Evolutionary conservation across 2,329 filamentous ascomycete species (phyloP), one percentile per base, ranked within the genome.

Genomic region (Colletotrichum orchidophilum): DNA sequence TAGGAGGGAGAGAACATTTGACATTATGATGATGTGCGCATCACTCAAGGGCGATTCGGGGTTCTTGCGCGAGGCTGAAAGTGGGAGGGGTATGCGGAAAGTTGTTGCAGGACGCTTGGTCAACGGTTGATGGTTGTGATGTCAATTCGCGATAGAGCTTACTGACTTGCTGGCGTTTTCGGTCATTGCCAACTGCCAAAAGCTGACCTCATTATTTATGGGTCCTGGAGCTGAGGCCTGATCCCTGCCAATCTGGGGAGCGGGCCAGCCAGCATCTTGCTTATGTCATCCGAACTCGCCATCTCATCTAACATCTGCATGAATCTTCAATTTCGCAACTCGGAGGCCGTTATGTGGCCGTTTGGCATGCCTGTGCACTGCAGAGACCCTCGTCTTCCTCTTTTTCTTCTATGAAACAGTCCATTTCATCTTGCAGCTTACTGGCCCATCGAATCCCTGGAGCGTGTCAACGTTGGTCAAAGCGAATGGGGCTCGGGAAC

Each of bases 1-100:
- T 75, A 88, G 67, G 53, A 90, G 80, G 70, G 87, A 88, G 62
- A 90, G 80, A 61, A 88, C 75, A 63, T 83, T 80, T 35, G 87
- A 87, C 87, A 71, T 71, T 27, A 24, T 54, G 33, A 7, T 12
- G 26, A n/a, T 1, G 9, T 24, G 15, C 5, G 59, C 69, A 71
- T 71, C 26, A 46, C 69, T 54, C 9, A 11, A 1, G 3, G 12
- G 46, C n/a, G n/a, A 13, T 31, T 26, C 13, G 15, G 31, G 0
- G 18, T 3, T 13, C 9, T 61, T 27, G 35, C 12, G 31, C 13
- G 5, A 4, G 9, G 12, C 13, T 21, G 46, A 26, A 27, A 12
- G 9, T 33, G n/a, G 3, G 15, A 5, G 15, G 5, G 3, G 1
- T n/a, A 12, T 7, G 8, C 42, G 13, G 24, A 21, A 39, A n/a